Base-by-base conservation (phyloP, 495 filamentous ascomycete species). In the Penicillium pancosmium region DNA sequence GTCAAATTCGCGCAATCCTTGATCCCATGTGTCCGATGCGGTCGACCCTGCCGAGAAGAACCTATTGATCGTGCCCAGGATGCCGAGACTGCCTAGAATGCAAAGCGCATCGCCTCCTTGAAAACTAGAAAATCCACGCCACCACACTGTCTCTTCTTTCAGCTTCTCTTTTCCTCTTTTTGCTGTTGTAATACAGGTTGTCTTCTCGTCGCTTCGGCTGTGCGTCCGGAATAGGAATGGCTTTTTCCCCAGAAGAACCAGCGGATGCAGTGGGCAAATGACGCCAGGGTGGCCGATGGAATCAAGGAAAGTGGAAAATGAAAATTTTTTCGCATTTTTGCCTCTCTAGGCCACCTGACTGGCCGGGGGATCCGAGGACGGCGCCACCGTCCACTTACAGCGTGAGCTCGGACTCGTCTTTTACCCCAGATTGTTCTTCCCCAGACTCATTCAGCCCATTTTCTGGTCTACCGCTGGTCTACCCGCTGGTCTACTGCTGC, bases 341-440 rank as follows among this genome's bases (percentile, higher is more conserved):
- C 46, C 46, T 48, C 46, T 5, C 34, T 52, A 31, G 36, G 40
- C 55, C 38, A 21, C 16, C 54, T 67, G 54, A 70, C 12, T 70
- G 68, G 68, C 56, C 47, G 48, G 60, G 33, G n/a, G 43, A 60
- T 62, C 68, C 68, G 65, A 66, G 62, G 36, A 23, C 51, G 67
- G 67, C 25, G 16, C 10, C 7, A 0, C 9, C 23, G 43, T 16
- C 66, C 50, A 69, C 64, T 67, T 56, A 66, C 18, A 52, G 8
- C 12, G 8, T 18, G 41, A 44, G 41, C 41, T 44, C 40, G 41
- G 25, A 5, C 48, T 52, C 19, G 49, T 47, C 59, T 23, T 36
- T 69, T 63, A 65, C 68, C 68, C 68, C 60, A 64, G 64, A 62
- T 69, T 65, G 15, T 38, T 2, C 21, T 67, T 68, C 66, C 66